Conservation (phyloP, 352 stramenopile species). For the Pythium apleroticum region DNA sequence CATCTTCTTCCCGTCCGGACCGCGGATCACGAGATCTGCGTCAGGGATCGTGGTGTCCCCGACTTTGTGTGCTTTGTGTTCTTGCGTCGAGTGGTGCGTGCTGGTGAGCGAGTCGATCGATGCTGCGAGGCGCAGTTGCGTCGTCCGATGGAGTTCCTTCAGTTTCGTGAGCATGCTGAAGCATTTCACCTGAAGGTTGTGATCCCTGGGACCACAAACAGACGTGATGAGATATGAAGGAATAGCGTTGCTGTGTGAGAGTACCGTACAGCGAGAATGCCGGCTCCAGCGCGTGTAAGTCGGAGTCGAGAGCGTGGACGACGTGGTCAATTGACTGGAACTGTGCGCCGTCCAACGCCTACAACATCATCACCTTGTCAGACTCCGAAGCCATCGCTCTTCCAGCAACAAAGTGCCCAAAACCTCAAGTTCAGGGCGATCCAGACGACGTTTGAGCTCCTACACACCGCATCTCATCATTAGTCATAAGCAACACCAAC, state of each 20-base stretch:
- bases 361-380: neutral
- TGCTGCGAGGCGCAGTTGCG: neutral
- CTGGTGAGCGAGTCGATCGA: neutral
- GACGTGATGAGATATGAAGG: too few species aligned
- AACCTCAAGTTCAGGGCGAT: constrained; percentile 16
- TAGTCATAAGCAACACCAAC: neutral
- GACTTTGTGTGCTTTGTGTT: neutral
- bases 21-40: constrained; percentile 35
- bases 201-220: constrained; percentile 4
- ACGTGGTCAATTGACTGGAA: constrained; percentile 24
- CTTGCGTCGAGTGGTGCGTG: neutral
- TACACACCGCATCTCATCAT: neutral
- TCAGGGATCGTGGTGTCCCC: constrained; percentile 11
- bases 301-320: constrained; percentile 1
- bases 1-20: constrained; percentile 39
- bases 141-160: constrained; percentile 8
- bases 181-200: constrained; percentile 27
- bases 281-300: constrained; percentile 15
- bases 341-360: constrained; percentile 13
- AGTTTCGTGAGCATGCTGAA: constrained; percentile 21
- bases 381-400: neutral
- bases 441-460: constrained; percentile 21
- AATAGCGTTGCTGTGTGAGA: too few species aligned
- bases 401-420: neutral
- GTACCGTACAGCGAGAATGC: constrained; percentile 19